Base-by-base conservation (phyloP, 2,329 filamentous ascomycete species). In the Colletotrichum tropicicola region DNA sequence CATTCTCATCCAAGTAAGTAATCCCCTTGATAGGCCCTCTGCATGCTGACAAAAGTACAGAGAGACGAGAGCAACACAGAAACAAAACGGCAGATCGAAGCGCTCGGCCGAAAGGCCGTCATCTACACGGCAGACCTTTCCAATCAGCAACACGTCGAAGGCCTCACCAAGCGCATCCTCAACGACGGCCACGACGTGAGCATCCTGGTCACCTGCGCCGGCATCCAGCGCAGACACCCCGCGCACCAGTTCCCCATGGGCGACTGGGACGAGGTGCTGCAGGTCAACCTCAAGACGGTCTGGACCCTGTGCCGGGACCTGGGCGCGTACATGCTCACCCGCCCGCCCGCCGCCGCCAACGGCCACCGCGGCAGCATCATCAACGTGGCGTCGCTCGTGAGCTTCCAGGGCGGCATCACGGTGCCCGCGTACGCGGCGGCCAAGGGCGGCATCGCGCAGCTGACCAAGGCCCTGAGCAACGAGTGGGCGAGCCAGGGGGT, bases 351-450 rank as follows among this genome's bases (percentile, higher is more conserved):
- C 6, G 19, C 4, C 30, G 78, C 30, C 17, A 84, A 82, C 3
- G 84, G 85, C 49, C 85, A 89, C 39, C 81, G 86, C 64, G 92
- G 92, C 19, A 85, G 84, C 72, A 91, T 97, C 80, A 91, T 97
- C 82, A 97, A 97, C 79, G 88, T 97, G 56, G 93, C 90, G 7
- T 92, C 88, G 12, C 86, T 97, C 39, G 85, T 97, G 37, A 89
- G 88, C 52, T 95, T 94, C 83, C 92, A 97, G 75, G 94, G 94
- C 55, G 94, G 94, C 1, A 84, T 97, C 69, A 97, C 91, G 0
- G 92, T 97, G 1, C 93, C 93, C 0, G 94, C 93, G 1, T 97
- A 97, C 74, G 91, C 93, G 1, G 92, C 93, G 1, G 89, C 88
- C 66, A 97, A 97, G 79, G 94, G 93, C 45, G 94, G 92, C 8